Evolutionary conservation across 2,329 filamentous ascomycete genomes (phyloP), one percentile per base, ranked within the genome.

Genomic region (Cryphonectria parasitica): DNA sequence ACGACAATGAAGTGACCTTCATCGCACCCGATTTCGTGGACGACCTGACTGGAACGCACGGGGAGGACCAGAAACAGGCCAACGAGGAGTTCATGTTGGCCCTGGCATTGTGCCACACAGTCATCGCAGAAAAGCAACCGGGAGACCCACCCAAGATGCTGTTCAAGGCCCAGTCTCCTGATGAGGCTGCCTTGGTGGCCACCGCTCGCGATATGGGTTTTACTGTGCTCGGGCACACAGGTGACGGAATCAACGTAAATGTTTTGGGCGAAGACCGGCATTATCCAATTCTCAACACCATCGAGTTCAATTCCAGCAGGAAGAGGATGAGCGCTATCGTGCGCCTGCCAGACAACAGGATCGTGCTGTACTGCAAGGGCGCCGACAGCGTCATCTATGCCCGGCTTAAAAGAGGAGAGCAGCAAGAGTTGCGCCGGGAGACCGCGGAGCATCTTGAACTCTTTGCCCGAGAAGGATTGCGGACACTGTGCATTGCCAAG

Each of bases 261-360:
- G 87, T 97, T 8, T 88, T 97, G 83, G 97, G 96, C 64, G 87
- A 94, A 76, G 94, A 98, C 75, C 88, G 90, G 63, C 90, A 91
- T 73, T 99, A 96, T 79, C 91, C 90, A 22, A 91, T 99, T 43
- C 87, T 99, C 64, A 98, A 97, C 81, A 97, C 92, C 0, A 91
- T 99, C 52, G 96, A 99, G 79, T 99, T 99, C 85, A 98, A 98
- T 80, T 98, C 95, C 0, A 94, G 92, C 60, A 89, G 96, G 77
- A 99, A 99, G 83, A 90, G 96, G 75, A 99, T 99, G 96, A 98
- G 95, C 81, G 93, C 95, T 2, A 98, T 99, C 75, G 90, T 99
- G 66, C 89, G 92, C 70, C 97, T 98, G 94, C 95, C 96, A 0
- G 90, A 98, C 79, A 92, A 92, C 56, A 91, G 87, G 71, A 98